These are phyloP conservation scores for Thelonectria rubi DNA, from an alignment of 2,329 filamentous ascomycete genomes.

Conservation along the genomic window DNA sequence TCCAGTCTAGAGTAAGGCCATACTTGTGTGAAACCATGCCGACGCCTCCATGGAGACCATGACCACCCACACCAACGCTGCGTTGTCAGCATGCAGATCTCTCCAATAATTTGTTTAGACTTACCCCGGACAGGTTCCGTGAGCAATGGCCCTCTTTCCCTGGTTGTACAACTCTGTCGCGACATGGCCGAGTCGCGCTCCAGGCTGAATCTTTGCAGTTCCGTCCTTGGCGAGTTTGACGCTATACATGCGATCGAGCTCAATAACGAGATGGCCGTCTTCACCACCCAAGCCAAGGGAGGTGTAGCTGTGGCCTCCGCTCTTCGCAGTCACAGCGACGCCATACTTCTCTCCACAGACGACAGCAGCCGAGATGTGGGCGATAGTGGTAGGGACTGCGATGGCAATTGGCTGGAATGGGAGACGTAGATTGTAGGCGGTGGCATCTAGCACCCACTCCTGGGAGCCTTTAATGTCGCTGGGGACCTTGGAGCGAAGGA, in stretches of 20 bases:
- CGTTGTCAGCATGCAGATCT: conserved; percentile 11
- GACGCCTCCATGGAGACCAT: conserved; percentile 44
- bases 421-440: conserved; percentile 48
- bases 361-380: conserved; percentile 57
- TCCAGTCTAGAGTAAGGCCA: conserved; percentile 43
- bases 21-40: conserved; percentile 45
- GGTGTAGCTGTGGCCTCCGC: conserved; percentile 64
- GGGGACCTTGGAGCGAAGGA: conserved; percentile 40
- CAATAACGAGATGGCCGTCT: conserved; percentile 53
- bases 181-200: conserved; percentile 60
- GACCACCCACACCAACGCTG: conserved; percentile 45
- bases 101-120: conserved; percentile 16
- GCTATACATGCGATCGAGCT: conserved; percentile 51
- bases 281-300: conserved; percentile 57
- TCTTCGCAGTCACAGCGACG: conserved; percentile 60
- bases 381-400: conserved; percentile 44
- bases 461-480: conserved; percentile 31
- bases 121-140: conserved; percentile 63
- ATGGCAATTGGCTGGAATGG: conserved; percentile 46
- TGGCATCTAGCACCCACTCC: conserved; percentile 47
- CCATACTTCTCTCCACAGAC: conserved; percentile 53
- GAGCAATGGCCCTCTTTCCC: conserved; percentile 54
- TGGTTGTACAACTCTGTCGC: conserved; percentile 53
- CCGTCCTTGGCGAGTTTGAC: conserved; percentile 41
- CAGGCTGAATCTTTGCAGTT: conserved; percentile 49